Evolutionary conservation across 495 filamentous ascomycete species (phyloP).

Genomic region (Aspergillus mulundensis): DNA sequence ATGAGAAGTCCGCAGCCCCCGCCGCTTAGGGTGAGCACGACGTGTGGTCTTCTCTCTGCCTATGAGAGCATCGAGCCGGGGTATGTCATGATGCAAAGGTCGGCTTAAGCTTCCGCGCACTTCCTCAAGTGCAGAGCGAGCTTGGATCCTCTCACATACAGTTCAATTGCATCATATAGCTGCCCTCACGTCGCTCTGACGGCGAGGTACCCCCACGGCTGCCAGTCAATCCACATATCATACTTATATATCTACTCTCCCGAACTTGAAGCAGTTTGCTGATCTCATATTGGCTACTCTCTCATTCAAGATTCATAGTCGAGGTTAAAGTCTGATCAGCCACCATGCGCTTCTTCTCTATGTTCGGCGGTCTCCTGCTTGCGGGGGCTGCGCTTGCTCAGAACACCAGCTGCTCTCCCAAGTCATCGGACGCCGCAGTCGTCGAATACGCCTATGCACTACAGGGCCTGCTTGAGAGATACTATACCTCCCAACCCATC

Average conservation of each 20-base stretch:
- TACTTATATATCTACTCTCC: background rate
- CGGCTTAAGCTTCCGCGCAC: slow-evolving; percentile 8
- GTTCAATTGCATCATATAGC: slow-evolving; percentile 23
- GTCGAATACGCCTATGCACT: slow-evolving; percentile 26
- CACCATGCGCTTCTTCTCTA: slow-evolving; percentile 22
- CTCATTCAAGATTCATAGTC: background rate
- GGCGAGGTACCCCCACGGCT: background rate
- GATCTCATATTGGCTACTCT: background rate
- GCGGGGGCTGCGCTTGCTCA: slow-evolving; percentile 20
- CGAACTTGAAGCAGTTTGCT: background rate
- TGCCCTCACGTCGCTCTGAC: slow-evolving; percentile 10
- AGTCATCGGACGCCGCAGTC: slow-evolving; percentile 20
- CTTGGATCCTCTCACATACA: background rate
- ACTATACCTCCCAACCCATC: slow-evolving; percentile 22
- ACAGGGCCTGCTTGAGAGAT: slow-evolving; percentile 23
- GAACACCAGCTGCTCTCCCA: slow-evolving; percentile 19
- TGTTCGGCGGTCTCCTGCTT: slow-evolving; percentile 18
- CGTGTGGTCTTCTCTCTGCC: background rate
- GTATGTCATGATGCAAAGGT: slow-evolving; percentile 21
- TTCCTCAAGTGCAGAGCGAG: background rate
- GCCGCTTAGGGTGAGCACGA: background rate
- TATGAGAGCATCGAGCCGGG: background rate
- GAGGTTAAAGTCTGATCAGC: background rate
- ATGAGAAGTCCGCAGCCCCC: background rate
- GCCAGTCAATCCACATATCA: background rate